These are phyloP conservation scores for Fusarium newnesense DNA, from an alignment of 2,329 filamentous ascomycete genomes.

Conservation along the genomic window DNA sequence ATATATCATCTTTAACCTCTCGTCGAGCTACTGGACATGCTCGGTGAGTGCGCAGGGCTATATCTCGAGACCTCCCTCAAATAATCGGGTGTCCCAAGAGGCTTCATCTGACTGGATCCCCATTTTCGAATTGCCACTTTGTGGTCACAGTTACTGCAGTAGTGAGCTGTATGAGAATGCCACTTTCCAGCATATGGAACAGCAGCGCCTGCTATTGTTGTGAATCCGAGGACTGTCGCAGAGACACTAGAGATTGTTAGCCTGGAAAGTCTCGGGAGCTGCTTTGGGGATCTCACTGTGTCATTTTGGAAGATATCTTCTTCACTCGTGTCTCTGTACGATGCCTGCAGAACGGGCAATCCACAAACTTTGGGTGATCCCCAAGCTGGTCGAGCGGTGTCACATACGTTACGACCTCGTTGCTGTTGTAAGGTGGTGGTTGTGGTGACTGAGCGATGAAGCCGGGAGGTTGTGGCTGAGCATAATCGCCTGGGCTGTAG, in stretches of 20 bases:
- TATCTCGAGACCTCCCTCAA: conserved; percentile 34
- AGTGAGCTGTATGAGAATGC: conserved; percentile 33
- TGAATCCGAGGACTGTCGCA: conserved; percentile 34
- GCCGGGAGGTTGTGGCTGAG: background rate
- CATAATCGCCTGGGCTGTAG: background rate
- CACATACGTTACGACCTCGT: conserved; percentile 14
- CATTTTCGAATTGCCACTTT: conserved; percentile 35
- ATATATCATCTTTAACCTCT: background rate
- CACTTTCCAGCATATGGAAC: conserved; percentile 37
- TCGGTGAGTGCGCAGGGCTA: background rate
- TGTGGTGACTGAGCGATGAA: conserved; percentile 1
- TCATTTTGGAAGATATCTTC: conserved; percentile 30
- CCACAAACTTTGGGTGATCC: conserved; percentile 38
- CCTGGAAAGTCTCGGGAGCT: accelerated
- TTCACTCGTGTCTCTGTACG: conserved; percentile 37
- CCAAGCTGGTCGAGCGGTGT: conserved; percentile 37
- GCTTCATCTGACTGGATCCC: conserved; percentile 20
- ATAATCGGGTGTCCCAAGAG: conserved; percentile 37
- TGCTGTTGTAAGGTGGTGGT: background rate
- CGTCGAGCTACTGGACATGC: background rate
- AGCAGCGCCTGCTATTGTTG: conserved; percentile 33
- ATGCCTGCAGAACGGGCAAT: conserved; percentile 39
- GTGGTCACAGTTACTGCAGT: conserved; percentile 36
- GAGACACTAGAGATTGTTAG: conserved; percentile 19
- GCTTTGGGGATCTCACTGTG: conserved; percentile 23